Conservation (phyloP, 441 rosid species). For the Dalechampia spathulata region DNA sequence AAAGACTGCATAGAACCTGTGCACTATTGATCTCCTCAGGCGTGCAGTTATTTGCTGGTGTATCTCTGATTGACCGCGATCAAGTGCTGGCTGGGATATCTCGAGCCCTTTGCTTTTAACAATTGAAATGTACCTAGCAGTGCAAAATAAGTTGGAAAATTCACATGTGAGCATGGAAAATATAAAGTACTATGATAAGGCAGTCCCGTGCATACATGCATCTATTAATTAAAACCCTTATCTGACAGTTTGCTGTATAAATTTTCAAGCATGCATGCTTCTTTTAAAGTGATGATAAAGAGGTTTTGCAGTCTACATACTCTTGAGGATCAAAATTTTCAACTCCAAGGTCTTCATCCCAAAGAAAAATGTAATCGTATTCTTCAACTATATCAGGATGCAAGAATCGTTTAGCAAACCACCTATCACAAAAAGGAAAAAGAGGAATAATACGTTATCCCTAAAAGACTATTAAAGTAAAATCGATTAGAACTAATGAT, state of each 20-base stretch:
- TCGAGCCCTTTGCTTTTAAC: conserved; percentile 45
- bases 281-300: neutral
- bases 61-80: conserved; percentile 42
- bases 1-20: conserved; percentile 36
- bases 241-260: neutral
- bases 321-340: conserved; percentile 45
- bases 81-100: conserved; percentile 73
- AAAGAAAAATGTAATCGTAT: conserved; percentile 51
- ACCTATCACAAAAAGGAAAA: conserved; percentile 33
- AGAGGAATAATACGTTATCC: neutral
- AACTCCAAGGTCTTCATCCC: conserved; percentile 83
- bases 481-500: neutral
- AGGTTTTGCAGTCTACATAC: conserved; percentile 23
- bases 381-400: conserved; percentile 66
- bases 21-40: conserved; percentile 39
- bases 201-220: neutral
- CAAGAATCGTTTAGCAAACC: conserved; percentile 83
- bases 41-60: conserved; percentile 74
- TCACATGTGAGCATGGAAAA: neutral
- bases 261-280: neutral
- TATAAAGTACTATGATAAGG: neutral
- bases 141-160: neutral
- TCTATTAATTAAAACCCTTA: neutral
- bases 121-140: conserved; percentile 43
- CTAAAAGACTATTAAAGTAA: conserved; percentile 1